Evolutionary conservation across 106 monocot species (phyloP).

Genomic region (Dendrobium chrysotoxum): DNA sequence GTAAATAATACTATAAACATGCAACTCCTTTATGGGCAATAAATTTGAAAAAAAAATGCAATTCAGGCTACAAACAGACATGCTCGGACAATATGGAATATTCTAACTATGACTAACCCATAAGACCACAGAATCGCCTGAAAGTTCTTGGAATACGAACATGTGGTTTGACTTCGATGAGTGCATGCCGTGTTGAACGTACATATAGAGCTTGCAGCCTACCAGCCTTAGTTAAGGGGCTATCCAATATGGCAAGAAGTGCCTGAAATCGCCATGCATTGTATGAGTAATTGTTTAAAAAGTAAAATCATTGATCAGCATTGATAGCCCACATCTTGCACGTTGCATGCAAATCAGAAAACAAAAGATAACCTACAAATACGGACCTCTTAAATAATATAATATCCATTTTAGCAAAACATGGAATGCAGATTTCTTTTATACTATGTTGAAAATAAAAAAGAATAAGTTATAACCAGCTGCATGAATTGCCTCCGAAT

Average conservation of each 20-base stretch:
- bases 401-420: constrained; percentile 1
- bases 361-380: neutral
- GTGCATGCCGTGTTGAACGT: constrained; percentile 72
- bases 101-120: constrained; percentile 59
- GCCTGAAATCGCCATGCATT: constrained; percentile 32
- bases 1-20: neutral
- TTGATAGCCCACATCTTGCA: neutral
- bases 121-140: constrained; percentile 84
- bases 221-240: constrained; percentile 88
- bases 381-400: neutral
- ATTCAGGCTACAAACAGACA: neutral
- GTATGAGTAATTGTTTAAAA: neutral
- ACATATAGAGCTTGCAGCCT: constrained; percentile 86
- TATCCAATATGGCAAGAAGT: constrained; percentile 91
- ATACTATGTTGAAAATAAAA: neutral
- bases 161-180: constrained; percentile 90
- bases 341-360: neutral
- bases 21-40: neutral
- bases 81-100: neutral
- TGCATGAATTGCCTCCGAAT: neutral
- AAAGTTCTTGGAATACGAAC: constrained; percentile 93
- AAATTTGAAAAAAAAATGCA: too few relatives aligned
- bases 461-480: neutral
- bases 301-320: neutral
- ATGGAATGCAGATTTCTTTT: neutral